Conservation (phyloP, 805 yeast species). For the Yamadazyma tumulicola region DNA sequence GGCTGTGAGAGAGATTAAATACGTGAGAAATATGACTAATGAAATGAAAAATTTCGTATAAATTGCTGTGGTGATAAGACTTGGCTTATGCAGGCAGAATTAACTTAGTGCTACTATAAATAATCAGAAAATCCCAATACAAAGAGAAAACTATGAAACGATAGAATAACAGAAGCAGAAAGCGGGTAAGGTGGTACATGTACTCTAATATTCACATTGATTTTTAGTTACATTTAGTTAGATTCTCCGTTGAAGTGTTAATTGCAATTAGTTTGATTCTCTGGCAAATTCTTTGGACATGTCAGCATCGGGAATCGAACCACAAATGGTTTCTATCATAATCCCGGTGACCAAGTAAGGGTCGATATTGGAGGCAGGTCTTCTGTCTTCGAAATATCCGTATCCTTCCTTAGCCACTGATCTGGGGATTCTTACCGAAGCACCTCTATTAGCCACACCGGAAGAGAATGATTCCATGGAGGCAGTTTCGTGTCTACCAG, state of each 20-base stretch:
- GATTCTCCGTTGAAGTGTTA: too few species aligned
- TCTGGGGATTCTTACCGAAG: constrained; percentile 98
- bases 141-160: too few species aligned
- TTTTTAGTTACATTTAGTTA: too few species aligned
- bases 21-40: too few species aligned
- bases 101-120: too few species aligned
- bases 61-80: too few species aligned
- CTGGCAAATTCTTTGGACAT: constrained; percentile 87
- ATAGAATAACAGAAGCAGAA: too few species aligned
- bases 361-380: constrained; percentile 99
- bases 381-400: constrained; percentile 99
- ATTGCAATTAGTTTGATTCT: constrained; percentile 41
- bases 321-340: constrained; percentile 94
- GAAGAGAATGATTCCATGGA: constrained; percentile 85
- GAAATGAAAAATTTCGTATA: too few species aligned
- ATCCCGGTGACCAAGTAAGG: constrained; percentile 99
- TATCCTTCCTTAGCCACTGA: constrained; percentile 96
- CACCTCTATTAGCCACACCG: constrained; percentile 99
- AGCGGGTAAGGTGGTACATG: too few species aligned
- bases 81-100: too few species aligned
- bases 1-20: too few species aligned
- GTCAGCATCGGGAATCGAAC: constrained; percentile 91
- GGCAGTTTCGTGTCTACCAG: constrained; percentile 99
- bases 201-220: neutral
- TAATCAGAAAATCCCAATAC: too few species aligned